Percentiles rank a stretch among this genome's conserved stretches.
phyloP scores from a whole-genome alignment of 768 basidiomycete genomes.

The Pholiota molesta region DNA sequence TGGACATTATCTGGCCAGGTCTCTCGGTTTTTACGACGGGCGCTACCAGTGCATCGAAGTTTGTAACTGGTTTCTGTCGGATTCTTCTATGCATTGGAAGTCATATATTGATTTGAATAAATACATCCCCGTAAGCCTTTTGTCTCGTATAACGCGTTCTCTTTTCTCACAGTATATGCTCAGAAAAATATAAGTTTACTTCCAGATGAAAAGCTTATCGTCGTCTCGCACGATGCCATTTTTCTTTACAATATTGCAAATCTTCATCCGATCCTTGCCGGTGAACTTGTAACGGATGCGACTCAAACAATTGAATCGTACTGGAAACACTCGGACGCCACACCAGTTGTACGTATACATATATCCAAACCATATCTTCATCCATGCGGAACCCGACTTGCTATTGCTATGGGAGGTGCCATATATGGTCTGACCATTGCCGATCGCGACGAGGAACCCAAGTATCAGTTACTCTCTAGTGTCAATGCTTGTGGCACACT shows the following conservation, averaged over 20 bases:
- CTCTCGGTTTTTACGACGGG: background rate
- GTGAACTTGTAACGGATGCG: background rate
- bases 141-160: no score
- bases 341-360: no score
- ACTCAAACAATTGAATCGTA: background rate
- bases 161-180: no score
- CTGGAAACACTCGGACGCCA: background rate
- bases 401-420: background rate
- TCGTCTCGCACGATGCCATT: background rate
- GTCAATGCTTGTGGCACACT: background rate
- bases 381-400: background rate
- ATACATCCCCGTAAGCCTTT: no score
- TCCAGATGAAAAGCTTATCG: background rate
- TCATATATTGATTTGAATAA: background rate
- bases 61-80: background rate
- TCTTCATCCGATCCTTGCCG: background rate
- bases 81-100: background rate
- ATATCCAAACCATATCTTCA: background rate
- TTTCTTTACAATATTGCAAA: background rate
- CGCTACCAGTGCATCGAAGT: background rate
- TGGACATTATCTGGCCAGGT: background rate
- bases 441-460: no score
- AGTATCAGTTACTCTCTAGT: background rate
- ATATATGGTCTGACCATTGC: background rate
- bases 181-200: background rate